Conservation (phyloP, 148 eudicot species). For the Rhododendron mucronatum region DNA sequence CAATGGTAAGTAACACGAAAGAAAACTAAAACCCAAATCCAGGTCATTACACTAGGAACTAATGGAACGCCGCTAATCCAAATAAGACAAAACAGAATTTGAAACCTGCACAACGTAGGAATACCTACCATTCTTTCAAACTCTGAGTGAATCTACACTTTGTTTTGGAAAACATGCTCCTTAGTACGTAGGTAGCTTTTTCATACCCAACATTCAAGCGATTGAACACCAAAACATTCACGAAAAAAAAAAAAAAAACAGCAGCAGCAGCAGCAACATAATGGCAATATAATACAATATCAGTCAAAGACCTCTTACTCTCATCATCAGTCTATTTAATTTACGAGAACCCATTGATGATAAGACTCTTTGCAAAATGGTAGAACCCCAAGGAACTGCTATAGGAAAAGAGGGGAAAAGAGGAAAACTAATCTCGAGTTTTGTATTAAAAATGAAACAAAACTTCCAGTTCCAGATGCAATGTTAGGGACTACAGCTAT, state of each 20-base stretch:
- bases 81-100: neutral
- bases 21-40: neutral
- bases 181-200: neutral
- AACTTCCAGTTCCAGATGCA: neutral
- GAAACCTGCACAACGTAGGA: neutral
- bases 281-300: neutral
- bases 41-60: neutral
- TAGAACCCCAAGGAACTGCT: neutral
- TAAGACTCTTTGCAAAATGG: neutral
- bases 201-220: neutral
- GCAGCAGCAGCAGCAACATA: neutral
- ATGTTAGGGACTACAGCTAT: neutral
- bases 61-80: neutral
- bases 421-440: too few species aligned
- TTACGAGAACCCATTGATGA: neutral
- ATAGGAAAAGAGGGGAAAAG: neutral
- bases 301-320: neutral
- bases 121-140: neutral
- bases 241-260: too few species aligned
- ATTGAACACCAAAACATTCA: neutral
- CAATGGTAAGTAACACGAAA: neutral
- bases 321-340: neutral
- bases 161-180: neutral
- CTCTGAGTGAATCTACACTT: neutral
- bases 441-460: too few species aligned